Conservation (phyloP, 148 eudicot genomes). For the Fallopia convolvulus region DNA sequence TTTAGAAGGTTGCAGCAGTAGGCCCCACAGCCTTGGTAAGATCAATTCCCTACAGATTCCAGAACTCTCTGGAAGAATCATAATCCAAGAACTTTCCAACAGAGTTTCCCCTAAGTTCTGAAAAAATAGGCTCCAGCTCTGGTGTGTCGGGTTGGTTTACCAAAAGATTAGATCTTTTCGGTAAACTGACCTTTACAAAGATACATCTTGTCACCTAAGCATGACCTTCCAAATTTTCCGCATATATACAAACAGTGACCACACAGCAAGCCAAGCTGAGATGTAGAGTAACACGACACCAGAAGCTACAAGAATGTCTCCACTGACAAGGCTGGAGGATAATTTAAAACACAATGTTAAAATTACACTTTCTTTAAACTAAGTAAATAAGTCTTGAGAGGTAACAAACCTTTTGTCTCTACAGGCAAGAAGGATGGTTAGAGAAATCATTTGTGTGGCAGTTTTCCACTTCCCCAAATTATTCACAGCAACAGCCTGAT, state of each 20-base stretch:
- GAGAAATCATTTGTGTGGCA: constrained; percentile 90
- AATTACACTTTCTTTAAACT: background rate
- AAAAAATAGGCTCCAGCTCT: background rate
- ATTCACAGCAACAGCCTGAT: constrained; percentile 97
- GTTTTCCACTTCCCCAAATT: constrained; percentile 99
- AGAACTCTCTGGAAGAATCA: background rate
- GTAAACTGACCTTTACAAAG: background rate
- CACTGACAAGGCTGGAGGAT: constrained; percentile 45
- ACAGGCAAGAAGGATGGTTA: constrained; percentile 72
- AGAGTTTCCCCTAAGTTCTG: background rate
- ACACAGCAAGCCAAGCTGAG: constrained; percentile 87
- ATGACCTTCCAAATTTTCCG: constrained; percentile 84
- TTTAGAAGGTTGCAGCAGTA: background rate
- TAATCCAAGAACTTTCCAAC: background rate
- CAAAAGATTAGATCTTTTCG: background rate
- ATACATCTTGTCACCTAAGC: constrained; percentile 28
- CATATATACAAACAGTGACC: constrained; percentile 90
- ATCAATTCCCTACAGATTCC: background rate
- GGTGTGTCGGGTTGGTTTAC: background rate
- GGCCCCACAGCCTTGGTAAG: background rate
- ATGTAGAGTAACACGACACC: constrained; percentile 73
- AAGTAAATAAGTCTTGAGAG: background rate
- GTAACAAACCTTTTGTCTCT: constrained; percentile 66
- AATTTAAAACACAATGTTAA: background rate
- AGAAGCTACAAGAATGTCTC: constrained; percentile 46